Percentiles rank a stretch among this genome's conserved stretches.
Evolutionary conservation across 306 rosid genomes (phyloP).

Genomic region (cucumber (Cucumis sativus)): Cucumber_9930_V3 NC_026655.2:20348501-20349000

Average conservation of each 20-base stretch:
- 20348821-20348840: not conserved
- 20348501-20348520: not conserved
- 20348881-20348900: not conserved
- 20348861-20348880: not conserved
- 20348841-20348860: not conserved
- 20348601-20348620: not conserved
- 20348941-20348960: not conserved
- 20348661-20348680: not conserved
- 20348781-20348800: not conserved
- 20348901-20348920: not conserved
- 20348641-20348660: not conserved
- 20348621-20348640: not conserved
- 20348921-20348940: not conserved
- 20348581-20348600: not conserved
- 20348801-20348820: not conserved
- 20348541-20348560: not conserved
- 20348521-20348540: not conserved
- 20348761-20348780: not conserved
- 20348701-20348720: not conserved
- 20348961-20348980: not conserved
- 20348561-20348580: not conserved
- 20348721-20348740: not conserved
- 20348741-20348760: not conserved
- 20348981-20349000: conserved; percentile 1
- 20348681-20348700: not conserved